These are phyloP conservation scores for Neocatenulostroma microsporum DNA, from an alignment of 2,329 filamentous ascomycete genomes.

Conservation along the genomic window DNA sequence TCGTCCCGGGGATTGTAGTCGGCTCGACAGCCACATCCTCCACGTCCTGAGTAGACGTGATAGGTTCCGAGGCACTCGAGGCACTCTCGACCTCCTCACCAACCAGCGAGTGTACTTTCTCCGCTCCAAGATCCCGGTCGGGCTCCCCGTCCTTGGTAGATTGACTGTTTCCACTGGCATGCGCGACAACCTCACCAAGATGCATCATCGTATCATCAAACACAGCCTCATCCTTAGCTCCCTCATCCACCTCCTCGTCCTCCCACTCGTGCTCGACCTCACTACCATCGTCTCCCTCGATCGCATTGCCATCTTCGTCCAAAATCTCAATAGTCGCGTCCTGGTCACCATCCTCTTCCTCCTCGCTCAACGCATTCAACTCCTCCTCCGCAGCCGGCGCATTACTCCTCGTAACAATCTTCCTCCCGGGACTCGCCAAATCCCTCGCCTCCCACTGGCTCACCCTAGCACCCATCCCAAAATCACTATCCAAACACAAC, in stretches of 20 bases:
- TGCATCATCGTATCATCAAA: constrained; percentile 14
- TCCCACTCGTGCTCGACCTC: constrained; percentile 13
- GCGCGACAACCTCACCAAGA: constrained; percentile 8
- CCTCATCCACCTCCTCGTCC: constrained; percentile 19
- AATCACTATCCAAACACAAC: constrained; percentile 28
- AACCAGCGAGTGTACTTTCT: too few species aligned
- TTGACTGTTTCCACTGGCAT: too few species aligned
- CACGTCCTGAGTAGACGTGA: too few species aligned
- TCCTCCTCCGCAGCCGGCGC: constrained; percentile 7
- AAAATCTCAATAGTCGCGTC: constrained; percentile 21
- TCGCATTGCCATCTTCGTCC: constrained; percentile 18
- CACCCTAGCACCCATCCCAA: constrained; percentile 14
- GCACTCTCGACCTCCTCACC: too few species aligned
- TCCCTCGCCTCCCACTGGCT: constrained; percentile 21
- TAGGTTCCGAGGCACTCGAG: too few species aligned
- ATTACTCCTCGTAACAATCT: constrained; percentile 24
- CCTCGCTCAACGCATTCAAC: constrained; percentile 15
- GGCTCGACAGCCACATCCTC: too few species aligned
- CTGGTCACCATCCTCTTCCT: constrained; percentile 17
- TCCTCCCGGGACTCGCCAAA: constrained; percentile 20
- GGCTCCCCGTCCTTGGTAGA: too few species aligned
- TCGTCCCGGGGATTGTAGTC: too few species aligned
- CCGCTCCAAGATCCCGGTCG: too few species aligned
- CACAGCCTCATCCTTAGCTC: constrained; percentile 8
- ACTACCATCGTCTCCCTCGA: constrained; percentile 10